A percentile compares a stretch with the other conserved stretches of the same genome.
Conservation (phyloP, 2,329 filamentous ascomycete genomes). For the Blastomyces silverae region DNA sequence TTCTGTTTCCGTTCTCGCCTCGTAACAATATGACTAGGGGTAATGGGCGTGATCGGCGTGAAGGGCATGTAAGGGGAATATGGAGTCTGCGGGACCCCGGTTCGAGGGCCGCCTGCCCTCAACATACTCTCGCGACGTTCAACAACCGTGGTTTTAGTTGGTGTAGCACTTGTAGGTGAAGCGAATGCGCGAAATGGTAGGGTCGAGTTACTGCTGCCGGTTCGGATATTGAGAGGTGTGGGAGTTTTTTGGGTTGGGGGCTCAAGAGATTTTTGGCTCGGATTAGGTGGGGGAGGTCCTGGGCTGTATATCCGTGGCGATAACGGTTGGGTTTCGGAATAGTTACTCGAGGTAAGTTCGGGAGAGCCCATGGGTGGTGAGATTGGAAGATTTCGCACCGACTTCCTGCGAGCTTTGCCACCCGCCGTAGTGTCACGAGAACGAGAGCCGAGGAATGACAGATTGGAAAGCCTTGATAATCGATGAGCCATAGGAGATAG, state of each 20-base stretch:
- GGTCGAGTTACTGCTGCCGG: conserved; percentile 30
- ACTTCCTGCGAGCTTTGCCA: conserved; percentile 42
- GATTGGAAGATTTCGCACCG: conserved; percentile 52
- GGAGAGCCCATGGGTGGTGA: conserved; percentile 49
- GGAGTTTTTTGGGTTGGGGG: conserved; percentile 29
- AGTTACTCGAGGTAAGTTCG: conserved; percentile 40
- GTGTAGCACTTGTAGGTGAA: conserved; percentile 39
- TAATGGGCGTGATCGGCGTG: conserved; percentile 46
- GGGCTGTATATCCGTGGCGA: conserved; percentile 53
- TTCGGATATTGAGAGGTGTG: conserved; percentile 30
- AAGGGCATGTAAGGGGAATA: conserved; percentile 49
- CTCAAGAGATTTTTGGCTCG: conserved; percentile 29
- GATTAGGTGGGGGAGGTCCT: conserved; percentile 50
- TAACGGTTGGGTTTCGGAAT: conserved; percentile 48
- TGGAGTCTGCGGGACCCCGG: conserved; percentile 42
- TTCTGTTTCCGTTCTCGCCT: conserved; percentile 40
- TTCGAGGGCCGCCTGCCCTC: conserved; percentile 37
- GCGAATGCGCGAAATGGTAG: conserved; percentile 42
- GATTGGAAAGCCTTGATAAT: conserved; percentile 35
- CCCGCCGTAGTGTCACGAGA: conserved; percentile 35
- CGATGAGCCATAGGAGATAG: conserved; percentile 33
- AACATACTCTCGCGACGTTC: conserved; percentile 36
- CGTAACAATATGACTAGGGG: conserved; percentile 42
- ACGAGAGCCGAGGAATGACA: conserved; percentile 40
- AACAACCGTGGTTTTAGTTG: conserved; percentile 46